A percentile compares a stretch with the other conserved stretches of the same genome.
These are phyloP conservation scores for Pythium grandisporangium DNA, from an alignment of 352 stramenopile species.

Conservation along the genomic window DNA sequence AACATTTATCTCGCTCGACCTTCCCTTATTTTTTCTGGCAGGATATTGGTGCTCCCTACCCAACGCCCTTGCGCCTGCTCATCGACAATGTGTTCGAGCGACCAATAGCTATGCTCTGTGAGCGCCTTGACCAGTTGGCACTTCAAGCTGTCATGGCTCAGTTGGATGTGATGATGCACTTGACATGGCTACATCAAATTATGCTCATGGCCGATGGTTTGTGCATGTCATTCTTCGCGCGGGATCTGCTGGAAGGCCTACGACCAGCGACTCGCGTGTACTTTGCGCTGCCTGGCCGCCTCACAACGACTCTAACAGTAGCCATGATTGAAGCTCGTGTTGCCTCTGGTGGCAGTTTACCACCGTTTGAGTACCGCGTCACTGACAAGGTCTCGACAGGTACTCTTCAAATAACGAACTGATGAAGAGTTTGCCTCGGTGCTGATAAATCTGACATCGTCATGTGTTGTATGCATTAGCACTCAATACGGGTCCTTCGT, in stretches of 20 bases:
- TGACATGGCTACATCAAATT: constrained; percentile 50
- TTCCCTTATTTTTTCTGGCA: too few relatives aligned
- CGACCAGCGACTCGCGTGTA: constrained; percentile 30
- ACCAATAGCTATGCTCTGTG: constrained; percentile 24
- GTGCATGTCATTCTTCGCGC: constrained; percentile 62
- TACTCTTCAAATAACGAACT: too few relatives aligned
- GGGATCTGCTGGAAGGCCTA: constrained; percentile 38
- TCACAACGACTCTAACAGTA: constrained; percentile 39
- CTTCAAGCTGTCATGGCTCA: constrained; percentile 30
- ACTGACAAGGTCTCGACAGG: constrained; percentile 25
- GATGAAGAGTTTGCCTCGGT: too few relatives aligned
- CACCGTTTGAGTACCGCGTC: constrained; percentile 39
- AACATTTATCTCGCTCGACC: too few relatives aligned
- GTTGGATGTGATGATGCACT: constrained; percentile 31
- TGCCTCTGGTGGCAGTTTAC: constrained; percentile 7
- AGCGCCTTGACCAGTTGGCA: constrained; percentile 35
- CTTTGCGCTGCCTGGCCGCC: constrained; percentile 28
- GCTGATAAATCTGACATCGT: too few relatives aligned
- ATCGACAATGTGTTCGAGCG: constrained; percentile 24
- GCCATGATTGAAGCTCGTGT: constrained; percentile 49
- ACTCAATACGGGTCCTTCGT: constrained; percentile 20
- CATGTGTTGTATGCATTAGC: background rate
- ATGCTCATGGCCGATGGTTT: constrained; percentile 69
- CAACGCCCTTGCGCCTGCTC: constrained; percentile 37
- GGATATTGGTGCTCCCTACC: too few relatives aligned